A percentile compares a stretch with the other conserved stretches of the same genome.
Evolutionary conservation across 1,284 basidiomycete genomes (phyloP).

Genomic region (Heterobasidion parviporum): DNA sequence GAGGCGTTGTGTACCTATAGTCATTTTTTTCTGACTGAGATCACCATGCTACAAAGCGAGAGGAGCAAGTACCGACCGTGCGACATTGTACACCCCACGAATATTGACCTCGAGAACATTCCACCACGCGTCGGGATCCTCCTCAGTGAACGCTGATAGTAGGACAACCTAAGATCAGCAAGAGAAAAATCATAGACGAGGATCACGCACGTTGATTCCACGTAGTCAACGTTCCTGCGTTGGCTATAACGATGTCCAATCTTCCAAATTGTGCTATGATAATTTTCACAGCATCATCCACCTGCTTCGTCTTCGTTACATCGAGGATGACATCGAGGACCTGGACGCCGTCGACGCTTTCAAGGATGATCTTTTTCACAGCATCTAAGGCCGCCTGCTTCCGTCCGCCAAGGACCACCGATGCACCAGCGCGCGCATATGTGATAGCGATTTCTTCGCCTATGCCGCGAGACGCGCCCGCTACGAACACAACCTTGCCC

Average conservation of each 20-base stretch:
- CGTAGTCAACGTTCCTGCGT: slow-evolving; percentile 2
- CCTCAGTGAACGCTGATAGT: background rate
- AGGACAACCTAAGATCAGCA: background rate
- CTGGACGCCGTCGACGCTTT: background rate
- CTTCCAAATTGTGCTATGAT: slow-evolving; percentile 8
- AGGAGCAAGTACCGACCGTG: background rate
- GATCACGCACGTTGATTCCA: background rate
- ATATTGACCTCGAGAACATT: slow-evolving; percentile 5
- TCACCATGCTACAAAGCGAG: background rate
- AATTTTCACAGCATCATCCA: slow-evolving; percentile 4
- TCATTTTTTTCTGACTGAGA: background rate
- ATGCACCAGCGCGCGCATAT: slow-evolving; percentile 10
- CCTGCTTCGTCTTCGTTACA: background rate
- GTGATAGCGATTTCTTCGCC: slow-evolving; percentile 5
- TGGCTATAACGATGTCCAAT: slow-evolving; percentile 12
- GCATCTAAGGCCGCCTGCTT: slow-evolving; percentile 3
- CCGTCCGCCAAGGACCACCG: slow-evolving; percentile 2
- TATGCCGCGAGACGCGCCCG: slow-evolving; percentile 9
- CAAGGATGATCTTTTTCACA: background rate
- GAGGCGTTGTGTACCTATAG: slow-evolving; percentile 2
- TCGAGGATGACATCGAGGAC: background rate
- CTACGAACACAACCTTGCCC: slow-evolving; percentile 11
- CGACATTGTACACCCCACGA: slow-evolving; percentile 4
- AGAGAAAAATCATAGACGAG: too few species aligned
- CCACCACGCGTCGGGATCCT: slow-evolving; percentile 6